A percentile compares a stretch with the other conserved stretches of the same genome.
Conservation (phyloP, 345 rosid genomes). For the Isatis tinctoria region DNA sequence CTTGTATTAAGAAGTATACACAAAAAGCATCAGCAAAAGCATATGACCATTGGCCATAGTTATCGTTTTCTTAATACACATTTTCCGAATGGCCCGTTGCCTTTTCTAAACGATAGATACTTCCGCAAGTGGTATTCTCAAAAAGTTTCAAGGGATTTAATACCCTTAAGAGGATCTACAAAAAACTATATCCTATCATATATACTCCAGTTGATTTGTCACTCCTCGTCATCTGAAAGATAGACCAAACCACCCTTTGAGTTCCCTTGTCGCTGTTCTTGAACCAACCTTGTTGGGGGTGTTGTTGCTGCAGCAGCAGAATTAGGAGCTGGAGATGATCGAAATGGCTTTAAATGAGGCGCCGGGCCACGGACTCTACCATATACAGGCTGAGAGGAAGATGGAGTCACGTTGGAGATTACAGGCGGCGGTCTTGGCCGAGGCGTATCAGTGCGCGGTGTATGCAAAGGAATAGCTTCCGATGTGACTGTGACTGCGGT, state of each 20-base stretch:
- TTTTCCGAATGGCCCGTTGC: no score
- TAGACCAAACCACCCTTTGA: constrained; percentile 9
- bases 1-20: no score
- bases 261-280: constrained; percentile 9
- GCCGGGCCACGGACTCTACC: not conserved
- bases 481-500: constrained; percentile 1
- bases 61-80: no score
- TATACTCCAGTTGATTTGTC: not conserved
- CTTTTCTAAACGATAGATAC: no score
- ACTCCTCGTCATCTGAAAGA: constrained; percentile 23
- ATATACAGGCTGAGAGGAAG: not conserved
- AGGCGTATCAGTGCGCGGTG: not conserved
- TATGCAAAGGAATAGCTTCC: not conserved
- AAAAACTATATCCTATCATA: not conserved
- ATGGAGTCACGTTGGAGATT: constrained; percentile 10
- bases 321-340: constrained; percentile 8
- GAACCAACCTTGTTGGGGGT: not conserved
- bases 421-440: constrained; percentile 21
- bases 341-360: constrained; percentile 14
- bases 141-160: no score
- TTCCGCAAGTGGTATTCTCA: no score
- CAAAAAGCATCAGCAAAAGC: no score
- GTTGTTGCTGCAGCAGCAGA: not conserved
- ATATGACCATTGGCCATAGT: no score
- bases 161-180: not conserved